phyloP scores from a whole-genome alignment of 2,329 filamentous ascomycete species.

The Fusarium algeriense region DNA sequence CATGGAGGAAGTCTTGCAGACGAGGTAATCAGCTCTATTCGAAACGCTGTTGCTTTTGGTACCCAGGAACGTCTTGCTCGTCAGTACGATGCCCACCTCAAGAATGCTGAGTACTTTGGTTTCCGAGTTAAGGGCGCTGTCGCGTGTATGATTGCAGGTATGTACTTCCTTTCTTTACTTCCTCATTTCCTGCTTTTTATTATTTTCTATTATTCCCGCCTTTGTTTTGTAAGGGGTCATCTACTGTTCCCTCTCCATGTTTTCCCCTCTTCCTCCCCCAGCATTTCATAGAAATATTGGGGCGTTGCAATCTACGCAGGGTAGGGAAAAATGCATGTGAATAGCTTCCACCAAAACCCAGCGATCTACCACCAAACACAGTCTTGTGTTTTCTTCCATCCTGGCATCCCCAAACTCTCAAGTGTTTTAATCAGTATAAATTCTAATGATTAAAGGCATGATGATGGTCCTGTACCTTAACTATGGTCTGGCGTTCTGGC shows the following conservation, averaged over 20 bases:
- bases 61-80: conserved; percentile 92
- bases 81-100: conserved; percentile 84
- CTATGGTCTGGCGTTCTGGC: conserved; percentile 90
- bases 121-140: conserved; percentile 79
- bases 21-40: conserved; percentile 92
- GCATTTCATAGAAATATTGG: no score
- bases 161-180: conserved; percentile 58
- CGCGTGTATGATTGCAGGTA: conserved; percentile 82
- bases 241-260: no score
- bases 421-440: background rate
- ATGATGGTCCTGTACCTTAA: conserved; percentile 88
- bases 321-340: background rate
- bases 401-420: no score
- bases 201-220: no score
- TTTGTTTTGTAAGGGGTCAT: no score
- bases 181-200: no score
- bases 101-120: conserved; percentile 79
- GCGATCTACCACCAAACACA: background rate
- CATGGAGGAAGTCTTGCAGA: conserved; percentile 89
- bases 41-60: conserved; percentile 92
- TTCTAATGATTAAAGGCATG: conserved; percentile 80
- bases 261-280: no score
- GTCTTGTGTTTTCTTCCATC: no score
- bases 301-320: no score
- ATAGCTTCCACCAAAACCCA: background rate